phyloP scores from a whole-genome alignment of 495 filamentous ascomycete species.

The Penicillium egyptiacum region DNA sequence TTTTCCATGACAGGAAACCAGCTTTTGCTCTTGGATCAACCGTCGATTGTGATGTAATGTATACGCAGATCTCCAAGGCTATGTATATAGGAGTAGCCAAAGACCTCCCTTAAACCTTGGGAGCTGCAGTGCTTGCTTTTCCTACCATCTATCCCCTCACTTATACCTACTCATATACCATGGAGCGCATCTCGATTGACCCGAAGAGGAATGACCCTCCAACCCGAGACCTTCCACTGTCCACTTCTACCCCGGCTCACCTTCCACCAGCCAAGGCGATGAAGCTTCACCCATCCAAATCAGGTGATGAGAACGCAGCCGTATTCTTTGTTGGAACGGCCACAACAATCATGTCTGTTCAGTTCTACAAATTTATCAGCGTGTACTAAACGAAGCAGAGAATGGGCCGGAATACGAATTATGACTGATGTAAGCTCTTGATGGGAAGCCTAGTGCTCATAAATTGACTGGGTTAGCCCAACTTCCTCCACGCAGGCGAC shows the following conservation, averaged over 20 bases:
- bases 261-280: slow-evolving; percentile 42
- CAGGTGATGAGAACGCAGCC: slow-evolving; percentile 44
- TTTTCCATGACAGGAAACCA: too few species aligned
- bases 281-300: slow-evolving; percentile 43
- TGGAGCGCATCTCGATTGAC: slow-evolving; percentile 17
- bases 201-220: slow-evolving; percentile 10
- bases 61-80: neutral
- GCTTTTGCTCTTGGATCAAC: too few species aligned
- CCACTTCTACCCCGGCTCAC: slow-evolving; percentile 5
- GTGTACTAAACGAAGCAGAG: slow-evolving; percentile 29
- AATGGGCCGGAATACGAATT: slow-evolving; percentile 62
- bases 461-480: slow-evolving; percentile 41
- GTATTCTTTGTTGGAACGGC: slow-evolving; percentile 65
- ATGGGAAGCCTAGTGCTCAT: neutral
- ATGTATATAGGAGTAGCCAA: neutral
- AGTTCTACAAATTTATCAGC: neutral
- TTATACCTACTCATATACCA: neutral
- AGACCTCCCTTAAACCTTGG: too few species aligned
- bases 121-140: neutral
- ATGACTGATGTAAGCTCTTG: slow-evolving; percentile 55
- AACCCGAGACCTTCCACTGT: slow-evolving; percentile 24
- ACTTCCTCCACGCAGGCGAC: slow-evolving; percentile 69
- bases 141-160: neutral
- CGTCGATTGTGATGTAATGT: slow-evolving; percentile 4
- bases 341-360: slow-evolving; percentile 58